A percentile compares a stretch with the other conserved stretches of the same genome.
Conservation (phyloP, 1,139 yeast species). For the Blastobotrys arbuscula region DNA sequence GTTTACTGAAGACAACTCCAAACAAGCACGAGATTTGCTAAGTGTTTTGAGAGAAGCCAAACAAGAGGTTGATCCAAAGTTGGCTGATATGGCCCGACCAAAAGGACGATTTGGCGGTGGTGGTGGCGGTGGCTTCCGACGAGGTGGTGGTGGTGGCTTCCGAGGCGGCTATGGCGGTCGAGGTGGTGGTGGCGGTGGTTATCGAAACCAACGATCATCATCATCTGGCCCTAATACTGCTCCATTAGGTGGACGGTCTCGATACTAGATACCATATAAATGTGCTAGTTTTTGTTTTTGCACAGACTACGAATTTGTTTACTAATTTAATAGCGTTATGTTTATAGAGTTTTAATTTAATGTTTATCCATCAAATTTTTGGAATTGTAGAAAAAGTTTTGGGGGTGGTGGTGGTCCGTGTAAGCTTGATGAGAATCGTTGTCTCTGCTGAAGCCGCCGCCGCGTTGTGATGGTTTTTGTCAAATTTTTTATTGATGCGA, state of each 20-base stretch:
- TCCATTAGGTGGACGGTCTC: conserved; percentile 24
- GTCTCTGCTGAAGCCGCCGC: too few relatives aligned
- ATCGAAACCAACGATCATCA: conserved; percentile 15
- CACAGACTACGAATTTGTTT: too few relatives aligned
- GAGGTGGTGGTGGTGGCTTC: conserved; percentile 38
- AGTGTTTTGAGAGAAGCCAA: conserved; percentile 94
- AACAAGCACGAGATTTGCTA: conserved; percentile 86
- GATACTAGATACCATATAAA: too few relatives aligned
- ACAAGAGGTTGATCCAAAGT: conserved; percentile 62
- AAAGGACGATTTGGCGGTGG: conserved; percentile 44
- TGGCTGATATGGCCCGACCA: conserved; percentile 46
- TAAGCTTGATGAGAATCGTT: too few relatives aligned
- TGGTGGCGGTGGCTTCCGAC: conserved; percentile 57
- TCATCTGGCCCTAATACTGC: conserved; percentile 28
- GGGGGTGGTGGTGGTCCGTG: too few relatives aligned
- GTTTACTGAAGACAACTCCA: conserved; percentile 82
- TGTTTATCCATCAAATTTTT: too few relatives aligned
- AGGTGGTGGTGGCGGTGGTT: conserved; percentile 32
- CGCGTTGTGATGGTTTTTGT: too few relatives aligned
- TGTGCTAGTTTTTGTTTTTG: too few relatives aligned
- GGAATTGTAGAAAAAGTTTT: too few relatives aligned
- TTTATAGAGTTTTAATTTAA: too few relatives aligned
- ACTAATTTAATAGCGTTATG: too few relatives aligned
- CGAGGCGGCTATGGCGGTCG: conserved; percentile 41
- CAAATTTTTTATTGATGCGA: too few relatives aligned